These are phyloP conservation scores for Boletus hoseneyae DNA, from an alignment of 1,284 basidiomycete species.

Conservation along the genomic window DNA sequence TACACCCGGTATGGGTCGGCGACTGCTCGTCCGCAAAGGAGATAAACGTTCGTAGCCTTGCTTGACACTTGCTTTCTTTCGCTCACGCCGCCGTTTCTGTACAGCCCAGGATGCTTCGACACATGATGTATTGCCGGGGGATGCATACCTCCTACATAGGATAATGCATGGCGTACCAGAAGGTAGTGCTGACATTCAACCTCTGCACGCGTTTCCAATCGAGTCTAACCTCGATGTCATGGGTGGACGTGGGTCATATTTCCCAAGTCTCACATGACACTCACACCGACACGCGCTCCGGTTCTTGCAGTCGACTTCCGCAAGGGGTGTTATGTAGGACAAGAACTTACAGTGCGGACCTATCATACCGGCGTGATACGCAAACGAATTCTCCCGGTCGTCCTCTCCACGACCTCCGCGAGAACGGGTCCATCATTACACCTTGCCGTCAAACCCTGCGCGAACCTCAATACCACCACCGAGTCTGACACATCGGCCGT, in stretches of 20 bases:
- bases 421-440: conserved; percentile 4
- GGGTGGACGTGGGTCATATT: conserved; percentile 72
- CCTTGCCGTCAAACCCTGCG: conserved; percentile 24
- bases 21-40: conserved; percentile 68
- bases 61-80: background rate
- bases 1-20: conserved; percentile 73
- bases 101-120: conserved; percentile 53
- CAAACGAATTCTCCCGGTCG: conserved; percentile 86
- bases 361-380: conserved; percentile 93
- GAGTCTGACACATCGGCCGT: conserved; percentile 1
- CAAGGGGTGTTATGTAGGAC: conserved; percentile 98
- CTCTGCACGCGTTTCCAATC: conserved; percentile 82
- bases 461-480: conserved; percentile 11
- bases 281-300: conserved; percentile 1
- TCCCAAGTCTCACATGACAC: background rate
- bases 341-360: conserved; percentile 95
- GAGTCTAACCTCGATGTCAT: conserved; percentile 94
- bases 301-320: conserved; percentile 80
- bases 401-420: conserved; percentile 20
- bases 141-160: conserved; percentile 76
- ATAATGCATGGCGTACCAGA: conserved; percentile 87
- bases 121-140: conserved; percentile 49
- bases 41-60: conserved; percentile 58
- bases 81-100: conserved; percentile 12
- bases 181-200: conserved; percentile 75